Evolutionary conservation across 202 grass and related monocot genomes (phyloP).

Genomic region (Dendrocalamus latiflorus): DNA sequence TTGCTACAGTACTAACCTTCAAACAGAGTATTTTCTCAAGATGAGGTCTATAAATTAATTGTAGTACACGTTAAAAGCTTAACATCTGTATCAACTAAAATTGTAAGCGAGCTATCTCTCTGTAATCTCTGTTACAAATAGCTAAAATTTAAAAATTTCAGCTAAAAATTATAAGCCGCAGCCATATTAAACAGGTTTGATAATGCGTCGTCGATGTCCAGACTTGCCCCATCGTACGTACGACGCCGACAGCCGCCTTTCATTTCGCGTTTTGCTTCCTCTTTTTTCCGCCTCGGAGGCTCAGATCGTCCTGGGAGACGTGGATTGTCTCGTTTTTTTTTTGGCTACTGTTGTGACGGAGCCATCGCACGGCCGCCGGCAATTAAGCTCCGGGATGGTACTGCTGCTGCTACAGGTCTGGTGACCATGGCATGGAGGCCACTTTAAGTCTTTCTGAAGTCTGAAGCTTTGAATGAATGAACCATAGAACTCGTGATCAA

Average conservation of each 20-base stretch:
- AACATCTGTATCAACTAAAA: neutral
- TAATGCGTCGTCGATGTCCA: too few relatives aligned
- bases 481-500: neutral
- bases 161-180: too few relatives aligned
- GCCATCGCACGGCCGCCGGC: conserved; percentile 38
- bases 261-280: neutral
- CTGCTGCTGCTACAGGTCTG: neutral
- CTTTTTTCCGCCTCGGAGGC: neutral
- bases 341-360: conserved; percentile 36
- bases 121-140: too few relatives aligned
- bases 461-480: neutral
- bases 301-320: neutral
- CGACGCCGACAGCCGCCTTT: conserved; percentile 3
- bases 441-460: conserved; percentile 48
- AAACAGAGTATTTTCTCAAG: too few relatives aligned
- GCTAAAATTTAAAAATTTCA: too few relatives aligned
- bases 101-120: too few relatives aligned
- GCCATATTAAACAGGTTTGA: too few relatives aligned
- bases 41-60: too few relatives aligned
- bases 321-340: neutral
- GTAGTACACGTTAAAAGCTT: too few relatives aligned
- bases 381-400: conserved; percentile 24
- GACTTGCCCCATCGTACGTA: neutral
- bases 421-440: neutral
- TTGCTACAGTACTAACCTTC: too few relatives aligned